Evolutionary conservation across 495 filamentous ascomycete species (phyloP), one percentile per base, ranked within the genome.

Genomic region (Cryomyces antarcticus): DNA sequence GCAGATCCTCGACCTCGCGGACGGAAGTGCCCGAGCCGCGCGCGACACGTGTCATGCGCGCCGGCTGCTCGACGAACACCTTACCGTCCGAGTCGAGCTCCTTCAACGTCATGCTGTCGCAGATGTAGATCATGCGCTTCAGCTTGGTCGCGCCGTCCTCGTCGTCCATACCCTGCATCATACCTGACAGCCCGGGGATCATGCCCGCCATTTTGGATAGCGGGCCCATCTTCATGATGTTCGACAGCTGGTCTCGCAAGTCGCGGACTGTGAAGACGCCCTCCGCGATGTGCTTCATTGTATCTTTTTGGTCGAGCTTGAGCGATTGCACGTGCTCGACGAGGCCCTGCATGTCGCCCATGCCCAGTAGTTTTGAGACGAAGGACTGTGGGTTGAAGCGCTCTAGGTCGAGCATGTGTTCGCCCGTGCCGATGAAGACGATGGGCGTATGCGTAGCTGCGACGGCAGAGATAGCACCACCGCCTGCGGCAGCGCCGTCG

Each of bases 221-320:
- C 1, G 89, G 89, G 0, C 89, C 89, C 89, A 99, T 96, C 63
- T 99, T 99, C 87, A 95, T 95, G 57, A 99, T 93, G 44, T 94
- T 96, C 34, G 77, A 76, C 29, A 99, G 73, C 60, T 99, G 92
- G 54, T 96, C 89, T 29, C 92, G 75, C 48, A 99, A 71, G 58
- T 99, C 89, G 40, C 89, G 79, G 39, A 99, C 62, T 0, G 92
- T 94, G 64, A 96, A 99, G 47, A 93, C 85, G 39, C 89, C 89
- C 54, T 93, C 87, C 7, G 80, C 77, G 46, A 99, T 87, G 61
- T 99, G 87, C 68, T 96, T 96, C 71, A 96, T 95, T 9, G 89
- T 94, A 49, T 95, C 89, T 62, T 96, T 94, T 42, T 93, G 86
- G 56, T 99, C 87, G 35, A 94, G 74, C 57, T 94, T 96, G 39